Percentiles rank a stretch among this genome's conserved stretches.
phyloP scores from a whole-genome alignment of 1,139 yeast species.

The Kodamaea alishanica region DNA sequence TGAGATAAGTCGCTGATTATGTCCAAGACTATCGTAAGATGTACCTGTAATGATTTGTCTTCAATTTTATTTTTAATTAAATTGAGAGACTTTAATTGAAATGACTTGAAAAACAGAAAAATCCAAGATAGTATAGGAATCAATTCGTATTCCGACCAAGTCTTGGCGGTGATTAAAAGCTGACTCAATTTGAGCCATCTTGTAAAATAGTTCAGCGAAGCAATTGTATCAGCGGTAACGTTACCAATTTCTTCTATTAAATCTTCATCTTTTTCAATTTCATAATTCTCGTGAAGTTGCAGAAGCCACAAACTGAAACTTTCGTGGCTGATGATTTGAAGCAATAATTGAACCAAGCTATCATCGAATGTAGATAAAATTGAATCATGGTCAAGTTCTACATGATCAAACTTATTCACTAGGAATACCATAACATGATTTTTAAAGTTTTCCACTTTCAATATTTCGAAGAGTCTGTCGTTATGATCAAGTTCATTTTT shows the following conservation, averaged over 20 bases:
- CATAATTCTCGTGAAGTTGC: neutral
- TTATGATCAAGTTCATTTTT: neutral
- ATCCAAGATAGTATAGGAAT: constrained; percentile 56
- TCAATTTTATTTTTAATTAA: constrained; percentile 3
- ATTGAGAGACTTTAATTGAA: constrained; percentile 5
- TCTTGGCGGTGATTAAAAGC: constrained; percentile 44
- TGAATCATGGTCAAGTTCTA: constrained; percentile 8
- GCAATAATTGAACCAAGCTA: constrained; percentile 5
- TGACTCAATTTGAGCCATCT: constrained; percentile 32
- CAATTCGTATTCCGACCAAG: constrained; percentile 52
- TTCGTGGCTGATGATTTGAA: constrained; percentile 15
- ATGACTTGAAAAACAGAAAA: constrained; percentile 34
- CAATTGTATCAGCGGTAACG: no score
- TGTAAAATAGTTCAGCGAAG: constrained; percentile 1
- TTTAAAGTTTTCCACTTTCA: neutral
- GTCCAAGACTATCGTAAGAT: constrained; percentile 33
- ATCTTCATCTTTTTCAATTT: no score
- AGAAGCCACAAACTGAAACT: constrained; percentile 15
- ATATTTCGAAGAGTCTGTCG: neutral
- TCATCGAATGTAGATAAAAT: constrained; percentile 3
- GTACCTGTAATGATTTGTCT: constrained; percentile 4
- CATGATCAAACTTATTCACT: constrained; percentile 6
- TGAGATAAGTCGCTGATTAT: constrained; percentile 50
- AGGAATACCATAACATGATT: constrained; percentile 8
- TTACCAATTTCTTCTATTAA: no score